Percentiles rank a stretch among this genome's conserved stretches.
These are phyloP conservation scores for Beauveria sp. DNA, from an alignment of 2,329 filamentous ascomycete genomes.

Conservation along the genomic window DNA sequence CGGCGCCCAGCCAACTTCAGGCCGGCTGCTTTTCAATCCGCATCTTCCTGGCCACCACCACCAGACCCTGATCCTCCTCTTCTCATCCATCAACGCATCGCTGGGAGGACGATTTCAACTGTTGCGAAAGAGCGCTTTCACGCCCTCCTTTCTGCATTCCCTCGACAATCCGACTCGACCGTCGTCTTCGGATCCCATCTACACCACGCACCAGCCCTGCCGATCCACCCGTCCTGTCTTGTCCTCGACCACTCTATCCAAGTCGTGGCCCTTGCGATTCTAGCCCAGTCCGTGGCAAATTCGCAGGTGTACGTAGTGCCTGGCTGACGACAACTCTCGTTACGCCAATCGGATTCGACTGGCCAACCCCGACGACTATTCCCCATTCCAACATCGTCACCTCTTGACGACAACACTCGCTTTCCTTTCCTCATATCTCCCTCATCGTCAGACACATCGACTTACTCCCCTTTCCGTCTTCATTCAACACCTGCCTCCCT, in stretches of 20 bases:
- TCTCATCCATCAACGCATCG: conserved; percentile 8
- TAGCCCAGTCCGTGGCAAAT: conserved; percentile 14
- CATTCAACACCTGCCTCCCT: neutral
- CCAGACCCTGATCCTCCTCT: neutral
- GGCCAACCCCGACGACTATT: conserved; percentile 8
- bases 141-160: conserved; percentile 1
- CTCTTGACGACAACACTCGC: neutral
- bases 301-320: conserved; percentile 15
- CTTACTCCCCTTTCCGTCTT: neutral
- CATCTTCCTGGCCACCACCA: neutral
- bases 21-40: conserved; percentile 6
- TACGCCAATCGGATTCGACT: conserved; percentile 7
- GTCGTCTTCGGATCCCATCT: neutral
- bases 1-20: neutral
- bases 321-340: conserved; percentile 8
- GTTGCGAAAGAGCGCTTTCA: conserved; percentile 4
- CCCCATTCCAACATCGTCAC: conserved; percentile 1
- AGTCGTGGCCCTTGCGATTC: conserved; percentile 9
- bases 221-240: conserved; percentile 2
- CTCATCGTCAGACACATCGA: neutral
- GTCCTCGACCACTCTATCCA: neutral
- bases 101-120: conserved; percentile 3
- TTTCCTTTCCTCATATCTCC: conserved; percentile 8
- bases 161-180: conserved; percentile 2
- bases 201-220: neutral